phyloP scores from a whole-genome alignment of 495 filamentous ascomycete species.

The Hypoxylon perforatum region DNA sequence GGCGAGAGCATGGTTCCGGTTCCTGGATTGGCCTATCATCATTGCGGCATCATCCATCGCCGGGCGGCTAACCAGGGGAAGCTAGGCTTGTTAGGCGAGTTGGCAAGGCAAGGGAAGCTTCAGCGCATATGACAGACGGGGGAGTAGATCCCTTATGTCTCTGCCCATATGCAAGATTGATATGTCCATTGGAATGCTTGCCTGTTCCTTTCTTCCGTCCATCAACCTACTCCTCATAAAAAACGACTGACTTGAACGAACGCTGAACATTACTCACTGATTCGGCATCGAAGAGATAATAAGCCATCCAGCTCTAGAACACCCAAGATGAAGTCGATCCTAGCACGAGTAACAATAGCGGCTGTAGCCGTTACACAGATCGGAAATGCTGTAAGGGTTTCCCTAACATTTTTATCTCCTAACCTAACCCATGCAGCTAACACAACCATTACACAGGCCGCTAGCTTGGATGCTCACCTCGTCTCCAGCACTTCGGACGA shows the following conservation, averaged over 20 bases:
- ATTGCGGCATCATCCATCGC: neutral
- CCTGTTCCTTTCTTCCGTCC: constrained; percentile 3
- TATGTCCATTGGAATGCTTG: constrained; percentile 15
- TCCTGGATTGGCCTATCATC: constrained; percentile 5
- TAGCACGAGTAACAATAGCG: neutral
- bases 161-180: constrained; percentile 1
- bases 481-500: constrained; percentile 22
- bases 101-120: constrained; percentile 1
- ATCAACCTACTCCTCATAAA: constrained; percentile 1
- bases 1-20: constrained; percentile 10
- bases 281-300: constrained; percentile 2
- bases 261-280: neutral
- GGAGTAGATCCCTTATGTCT: neutral
- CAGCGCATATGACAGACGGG: no score
- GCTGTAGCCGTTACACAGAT: constrained; percentile 14
- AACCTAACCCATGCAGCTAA: constrained; percentile 8
- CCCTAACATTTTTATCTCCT: neutral
- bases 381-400: constrained; percentile 16
- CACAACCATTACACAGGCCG: constrained; percentile 1
- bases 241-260: neutral
- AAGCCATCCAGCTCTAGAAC: neutral
- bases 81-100: no score
- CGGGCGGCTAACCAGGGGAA: no score
- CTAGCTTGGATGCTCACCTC: constrained; percentile 1
- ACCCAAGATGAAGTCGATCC: constrained; percentile 20